Conservation (phyloP, 208 protist species). For the Crithidia acanthocephali region DNA sequence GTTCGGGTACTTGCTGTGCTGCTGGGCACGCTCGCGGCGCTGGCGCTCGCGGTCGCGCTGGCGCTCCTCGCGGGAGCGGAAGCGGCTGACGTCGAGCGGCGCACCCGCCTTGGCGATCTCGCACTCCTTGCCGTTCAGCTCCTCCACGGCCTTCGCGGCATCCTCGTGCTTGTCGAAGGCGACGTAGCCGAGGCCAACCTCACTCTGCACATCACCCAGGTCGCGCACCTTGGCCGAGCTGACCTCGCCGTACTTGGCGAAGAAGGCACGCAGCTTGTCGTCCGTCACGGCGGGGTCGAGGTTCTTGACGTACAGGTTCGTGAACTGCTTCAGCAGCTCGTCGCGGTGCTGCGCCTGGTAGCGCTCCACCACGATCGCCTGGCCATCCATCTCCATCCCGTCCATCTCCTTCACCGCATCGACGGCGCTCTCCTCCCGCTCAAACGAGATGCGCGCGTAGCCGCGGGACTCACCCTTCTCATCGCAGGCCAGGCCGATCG, state of each 20-base stretch:
- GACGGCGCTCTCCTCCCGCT: constrained; percentile 93
- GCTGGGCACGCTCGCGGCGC: constrained; percentile 92
- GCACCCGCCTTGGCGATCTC: constrained; percentile 84
- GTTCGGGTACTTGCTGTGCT: constrained; percentile 96
- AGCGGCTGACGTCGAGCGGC: constrained; percentile 95
- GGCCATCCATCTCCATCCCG: constrained; percentile 84
- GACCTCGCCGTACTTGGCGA: constrained; percentile 96
- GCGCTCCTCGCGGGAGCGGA: constrained; percentile 97
- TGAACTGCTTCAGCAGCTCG: constrained; percentile 94
- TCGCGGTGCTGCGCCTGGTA: constrained; percentile 96
- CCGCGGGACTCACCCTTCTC: constrained; percentile 93
- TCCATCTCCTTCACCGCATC: constrained; percentile 92
- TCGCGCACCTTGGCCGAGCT: constrained; percentile 97
- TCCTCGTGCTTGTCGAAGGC: constrained; percentile 94
- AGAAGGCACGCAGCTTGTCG: constrained; percentile 94
- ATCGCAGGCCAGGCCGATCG: constrained; percentile 87
- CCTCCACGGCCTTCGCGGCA: constrained; percentile 91
- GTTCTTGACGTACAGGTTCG: constrained; percentile 99
- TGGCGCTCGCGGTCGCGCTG: constrained; percentile 80
- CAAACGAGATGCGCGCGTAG: constrained; percentile 98
- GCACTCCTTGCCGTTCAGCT: constrained; percentile 84
- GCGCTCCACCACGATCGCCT: constrained; percentile 95
- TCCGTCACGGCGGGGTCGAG: constrained; percentile 96
- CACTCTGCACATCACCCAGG: constrained; percentile 70
- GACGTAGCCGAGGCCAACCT: constrained; percentile 98